These are phyloP conservation scores for Ceratonia siliqua DNA, from an alignment of 306 rosid species.

Conservation along the genomic window DNA sequence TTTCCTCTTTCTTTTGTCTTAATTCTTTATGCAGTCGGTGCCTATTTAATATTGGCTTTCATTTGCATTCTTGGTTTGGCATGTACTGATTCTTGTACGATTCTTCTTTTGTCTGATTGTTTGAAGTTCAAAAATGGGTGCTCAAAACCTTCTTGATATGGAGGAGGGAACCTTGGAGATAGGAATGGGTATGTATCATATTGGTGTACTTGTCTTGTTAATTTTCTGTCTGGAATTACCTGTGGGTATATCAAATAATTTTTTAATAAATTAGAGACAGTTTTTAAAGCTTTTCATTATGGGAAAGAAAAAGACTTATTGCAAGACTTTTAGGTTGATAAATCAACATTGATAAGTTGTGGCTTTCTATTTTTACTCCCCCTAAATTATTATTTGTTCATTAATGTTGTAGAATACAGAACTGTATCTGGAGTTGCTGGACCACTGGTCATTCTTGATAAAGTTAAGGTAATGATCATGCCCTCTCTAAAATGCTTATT, in stretches of 20 bases:
- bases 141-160: slow-evolving; percentile 50
- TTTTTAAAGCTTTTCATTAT: neutral
- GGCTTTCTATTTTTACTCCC: neutral
- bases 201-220: slow-evolving; percentile 5
- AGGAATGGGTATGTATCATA: slow-evolving; percentile 75
- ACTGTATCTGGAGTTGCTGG: slow-evolving; percentile 99
- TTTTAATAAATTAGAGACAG: neutral
- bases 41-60: neutral
- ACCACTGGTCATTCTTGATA: slow-evolving; percentile 94
- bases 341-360: slow-evolving; percentile 5
- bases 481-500: slow-evolving; percentile 10
- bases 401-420: slow-evolving; percentile 77
- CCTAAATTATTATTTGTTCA: neutral
- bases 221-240: neutral
- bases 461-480: slow-evolving; percentile 75
- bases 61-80: slow-evolving; percentile 1
- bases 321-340: slow-evolving; percentile 15
- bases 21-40: neutral
- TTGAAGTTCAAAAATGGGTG: slow-evolving; percentile 57
- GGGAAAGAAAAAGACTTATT: neutral
- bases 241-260: neutral
- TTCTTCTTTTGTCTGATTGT: slow-evolving; percentile 6
- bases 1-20: neutral
- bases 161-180: slow-evolving; percentile 88
- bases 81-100: neutral